These are phyloP conservation scores for Xylariaceae sp. DNA, from an alignment of 2,329 filamentous ascomycete genomes.

Conservation along the genomic window DNA sequence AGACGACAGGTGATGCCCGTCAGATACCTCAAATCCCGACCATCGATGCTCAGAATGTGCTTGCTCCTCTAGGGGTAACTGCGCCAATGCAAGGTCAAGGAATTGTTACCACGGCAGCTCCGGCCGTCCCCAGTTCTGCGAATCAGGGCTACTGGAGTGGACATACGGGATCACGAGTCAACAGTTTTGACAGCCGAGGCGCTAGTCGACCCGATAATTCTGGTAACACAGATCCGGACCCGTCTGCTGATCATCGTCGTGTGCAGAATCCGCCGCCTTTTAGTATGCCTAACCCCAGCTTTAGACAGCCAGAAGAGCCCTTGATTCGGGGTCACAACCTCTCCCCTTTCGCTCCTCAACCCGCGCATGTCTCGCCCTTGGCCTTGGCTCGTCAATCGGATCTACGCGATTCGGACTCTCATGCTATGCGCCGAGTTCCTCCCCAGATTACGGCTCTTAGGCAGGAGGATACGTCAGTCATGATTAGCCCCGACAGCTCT, in stretches of 20 bases:
- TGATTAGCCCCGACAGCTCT: slow-evolving; percentile 57
- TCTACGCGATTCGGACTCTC: slow-evolving; percentile 30
- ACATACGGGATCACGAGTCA: slow-evolving; percentile 27
- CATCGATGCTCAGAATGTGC: slow-evolving; percentile 20
- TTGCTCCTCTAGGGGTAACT: slow-evolving; percentile 10
- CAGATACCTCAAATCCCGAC: slow-evolving; percentile 14
- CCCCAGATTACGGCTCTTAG: slow-evolving; percentile 56
- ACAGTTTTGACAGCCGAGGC: slow-evolving; percentile 38
- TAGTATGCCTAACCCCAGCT: slow-evolving; percentile 35
- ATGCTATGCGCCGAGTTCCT: slow-evolving; percentile 38
- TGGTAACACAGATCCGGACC: slow-evolving; percentile 34
- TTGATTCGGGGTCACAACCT: slow-evolving; percentile 69
- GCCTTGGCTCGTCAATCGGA: slow-evolving; percentile 39
- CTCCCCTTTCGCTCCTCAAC: slow-evolving; percentile 68
- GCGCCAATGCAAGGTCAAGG: slow-evolving; percentile 15
- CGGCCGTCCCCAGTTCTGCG: background rate
- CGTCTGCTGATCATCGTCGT: slow-evolving; percentile 33
- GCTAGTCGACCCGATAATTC: slow-evolving; percentile 41
- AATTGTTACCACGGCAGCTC: slow-evolving; percentile 9
- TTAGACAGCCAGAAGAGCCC: slow-evolving; percentile 48
- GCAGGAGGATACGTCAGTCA: slow-evolving; percentile 39
- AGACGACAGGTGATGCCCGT: slow-evolving; percentile 8
- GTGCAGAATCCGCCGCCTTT: slow-evolving; percentile 34
- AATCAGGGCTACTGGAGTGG: slow-evolving; percentile 14
- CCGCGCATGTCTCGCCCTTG: slow-evolving; percentile 61